Percentiles rank a stretch among this genome's conserved stretches.
Evolutionary conservation across 1,139 yeast genomes (phyloP).

Genomic region (Candida pseudoviswanathii): DNA sequence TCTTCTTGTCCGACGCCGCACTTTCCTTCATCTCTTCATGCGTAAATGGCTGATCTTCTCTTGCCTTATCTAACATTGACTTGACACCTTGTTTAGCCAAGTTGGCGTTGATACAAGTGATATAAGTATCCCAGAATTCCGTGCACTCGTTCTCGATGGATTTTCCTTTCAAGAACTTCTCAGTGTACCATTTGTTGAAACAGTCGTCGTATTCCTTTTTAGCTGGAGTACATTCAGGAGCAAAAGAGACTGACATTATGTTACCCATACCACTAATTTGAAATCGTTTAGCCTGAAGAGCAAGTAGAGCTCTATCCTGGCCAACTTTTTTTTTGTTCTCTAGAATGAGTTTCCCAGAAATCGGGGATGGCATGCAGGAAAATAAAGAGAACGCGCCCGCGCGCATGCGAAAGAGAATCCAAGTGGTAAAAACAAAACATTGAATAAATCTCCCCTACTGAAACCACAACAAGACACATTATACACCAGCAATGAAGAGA

Average conservation of each 20-base stretch:
- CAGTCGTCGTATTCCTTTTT: constrained; percentile 89
- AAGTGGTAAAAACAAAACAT: background rate
- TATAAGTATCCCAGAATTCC: constrained; percentile 84
- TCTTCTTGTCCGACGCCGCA: constrained; percentile 16
- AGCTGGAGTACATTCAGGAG: constrained; percentile 92
- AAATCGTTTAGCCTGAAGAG: background rate
- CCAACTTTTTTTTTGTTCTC: background rate
- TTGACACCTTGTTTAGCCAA: constrained; percentile 70
- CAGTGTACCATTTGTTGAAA: constrained; percentile 95
- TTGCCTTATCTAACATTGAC: constrained; percentile 88
- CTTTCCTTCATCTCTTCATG: constrained; percentile 35
- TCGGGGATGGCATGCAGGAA: background rate
- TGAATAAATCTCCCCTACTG: background rate
- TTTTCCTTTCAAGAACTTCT: constrained; percentile 74
- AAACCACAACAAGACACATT: background rate
- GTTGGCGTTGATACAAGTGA: constrained; percentile 80
- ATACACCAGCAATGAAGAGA: constrained; percentile 31
- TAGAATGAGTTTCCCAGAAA: background rate
- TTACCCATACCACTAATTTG: constrained; percentile 58
- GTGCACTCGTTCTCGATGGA: constrained; percentile 84
- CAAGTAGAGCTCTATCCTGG: background rate
- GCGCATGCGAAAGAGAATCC: background rate
- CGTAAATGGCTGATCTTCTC: constrained; percentile 84
- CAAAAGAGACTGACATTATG: constrained; percentile 89
- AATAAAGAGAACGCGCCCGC: background rate